Evolutionary conservation across 768 basidiomycete species (phyloP).

Genomic region (Leucogyrophana mollusca): DNA sequence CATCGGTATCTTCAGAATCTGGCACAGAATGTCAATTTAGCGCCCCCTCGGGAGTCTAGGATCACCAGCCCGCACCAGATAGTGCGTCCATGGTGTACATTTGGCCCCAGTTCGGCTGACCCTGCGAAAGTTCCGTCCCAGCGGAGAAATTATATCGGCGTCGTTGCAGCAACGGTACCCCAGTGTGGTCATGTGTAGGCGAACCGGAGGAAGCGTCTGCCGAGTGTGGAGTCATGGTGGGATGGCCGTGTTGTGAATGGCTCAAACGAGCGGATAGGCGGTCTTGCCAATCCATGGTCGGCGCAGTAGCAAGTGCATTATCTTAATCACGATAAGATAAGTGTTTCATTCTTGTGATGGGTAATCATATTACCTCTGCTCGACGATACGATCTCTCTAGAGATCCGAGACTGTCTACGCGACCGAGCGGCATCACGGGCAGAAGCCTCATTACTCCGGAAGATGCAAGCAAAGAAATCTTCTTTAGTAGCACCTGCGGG

Average conservation of each 20-base stretch:
- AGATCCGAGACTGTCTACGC: constrained; percentile 71
- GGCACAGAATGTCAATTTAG: constrained; percentile 12
- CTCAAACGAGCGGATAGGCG: constrained; percentile 58
- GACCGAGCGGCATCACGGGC: constrained; percentile 58
- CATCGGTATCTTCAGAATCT: constrained; percentile 38
- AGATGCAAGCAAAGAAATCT: constrained; percentile 74
- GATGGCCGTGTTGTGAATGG: constrained; percentile 19
- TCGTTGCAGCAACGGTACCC: constrained; percentile 41
- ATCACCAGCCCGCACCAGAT: constrained; percentile 23
- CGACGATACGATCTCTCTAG: constrained; percentile 80
- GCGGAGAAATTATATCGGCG: constrained; percentile 41
- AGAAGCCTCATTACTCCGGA: constrained; percentile 53
- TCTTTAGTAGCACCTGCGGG: constrained; percentile 67
- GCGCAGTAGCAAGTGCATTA: constrained; percentile 57
- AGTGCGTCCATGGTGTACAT: constrained; percentile 57
- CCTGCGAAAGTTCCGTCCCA: constrained; percentile 18
- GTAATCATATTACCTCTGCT: constrained; percentile 42
- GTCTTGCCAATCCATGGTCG: constrained; percentile 80
- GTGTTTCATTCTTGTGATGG: constrained; percentile 1
- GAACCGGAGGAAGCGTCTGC: constrained; percentile 6
- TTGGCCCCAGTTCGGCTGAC: constrained; percentile 50
- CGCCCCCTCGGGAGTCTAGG: constrained; percentile 16
- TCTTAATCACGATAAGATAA: constrained; percentile 35
- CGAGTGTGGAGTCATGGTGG: constrained; percentile 4
- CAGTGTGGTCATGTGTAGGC: constrained; percentile 26